Base-by-base conservation (phyloP, 768 basidiomycete genomes). In the Rhodotorula taiwanensis region DNA sequence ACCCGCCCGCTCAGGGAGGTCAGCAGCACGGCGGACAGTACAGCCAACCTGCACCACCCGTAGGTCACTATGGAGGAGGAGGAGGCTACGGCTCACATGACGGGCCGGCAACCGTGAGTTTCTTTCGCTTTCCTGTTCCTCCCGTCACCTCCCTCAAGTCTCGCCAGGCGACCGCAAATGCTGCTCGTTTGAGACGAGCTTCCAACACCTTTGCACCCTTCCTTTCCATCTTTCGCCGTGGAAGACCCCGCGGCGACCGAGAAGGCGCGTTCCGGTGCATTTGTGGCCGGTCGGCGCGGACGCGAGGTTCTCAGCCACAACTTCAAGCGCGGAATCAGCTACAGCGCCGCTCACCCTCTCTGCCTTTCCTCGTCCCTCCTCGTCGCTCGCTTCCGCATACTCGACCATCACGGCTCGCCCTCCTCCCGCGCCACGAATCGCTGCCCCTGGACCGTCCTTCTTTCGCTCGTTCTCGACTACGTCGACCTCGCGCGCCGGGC, bases 41-140 rank as follows among this genome's bases (percentile, higher is more conserved):
- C 36, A 16, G 36, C 10, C 36, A 9, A 39, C 36, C 36, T 9
- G 36, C 36, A 10, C 36, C 36, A 39, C 36, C 36, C 9, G 36
- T 39, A 9, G 36, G 36, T 9, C 36, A 39, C 36, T 39, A 39
- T 39, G 36, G 27, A 10, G 36, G 39, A 21, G 50, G 25, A 33
- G 63, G 64, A 39, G 54, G 49, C 0, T 69, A 69, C 36, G 67
- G 67, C 7, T 48, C 60, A 20, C 57, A 65, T 20, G 63, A 69
- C 49, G 67, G 67, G 1, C 64, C 60, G 20, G 56, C 67, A 6
- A 69, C 67, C 33, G 67, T 69, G 45, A 57, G 67, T 47, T 20
- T 25, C 31, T 13, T 21, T 20, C 34, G 6, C 5, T 45, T 18
- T 33, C 49, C 33, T 41, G n/a, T 8, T 18, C 36, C 20, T 16